Percentiles rank a stretch among this genome's conserved stretches.
Evolutionary conservation across 345 rosid genomes (phyloP).

Genomic region (Arabidopsis thaliana): DNA sequence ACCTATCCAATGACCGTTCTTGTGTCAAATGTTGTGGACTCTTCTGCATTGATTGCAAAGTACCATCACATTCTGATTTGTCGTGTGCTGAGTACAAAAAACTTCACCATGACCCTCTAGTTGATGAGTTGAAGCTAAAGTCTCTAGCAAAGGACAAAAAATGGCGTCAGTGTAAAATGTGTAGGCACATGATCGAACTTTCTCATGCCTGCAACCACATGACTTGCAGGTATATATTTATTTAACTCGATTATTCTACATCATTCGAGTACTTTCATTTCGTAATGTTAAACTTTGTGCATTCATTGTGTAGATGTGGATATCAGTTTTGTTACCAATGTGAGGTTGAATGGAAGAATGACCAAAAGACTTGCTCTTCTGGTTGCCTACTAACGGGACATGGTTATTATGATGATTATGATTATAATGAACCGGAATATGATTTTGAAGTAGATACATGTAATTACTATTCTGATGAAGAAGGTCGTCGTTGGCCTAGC

Average conservation of each 20-base stretch:
- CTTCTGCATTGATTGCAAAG: background rate
- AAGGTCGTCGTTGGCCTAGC: background rate
- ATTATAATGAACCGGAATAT: background rate
- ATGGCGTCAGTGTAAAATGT: conserved; percentile 8
- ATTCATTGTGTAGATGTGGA: background rate
- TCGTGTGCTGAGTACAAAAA: background rate
- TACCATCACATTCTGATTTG: background rate
- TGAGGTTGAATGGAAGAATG: background rate
- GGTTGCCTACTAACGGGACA: background rate
- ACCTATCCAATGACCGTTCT: background rate
- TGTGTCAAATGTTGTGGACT: background rate
- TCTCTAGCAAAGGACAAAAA: background rate
- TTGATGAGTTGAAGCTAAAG: background rate
- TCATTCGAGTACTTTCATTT: background rate
- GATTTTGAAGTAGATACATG: background rate
- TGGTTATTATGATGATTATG: background rate
- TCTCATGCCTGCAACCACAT: conserved; percentile 3
- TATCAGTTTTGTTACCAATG: conserved; percentile 2
- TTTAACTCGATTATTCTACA: background rate
- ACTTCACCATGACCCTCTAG: background rate
- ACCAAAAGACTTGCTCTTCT: background rate
- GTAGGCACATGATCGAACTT: background rate
- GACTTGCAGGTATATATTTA: conserved; percentile 1
- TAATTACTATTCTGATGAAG: background rate
- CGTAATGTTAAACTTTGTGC: background rate